phyloP scores from a whole-genome alignment of 768 basidiomycete genomes.

The Kwoniella sp. region DNA sequence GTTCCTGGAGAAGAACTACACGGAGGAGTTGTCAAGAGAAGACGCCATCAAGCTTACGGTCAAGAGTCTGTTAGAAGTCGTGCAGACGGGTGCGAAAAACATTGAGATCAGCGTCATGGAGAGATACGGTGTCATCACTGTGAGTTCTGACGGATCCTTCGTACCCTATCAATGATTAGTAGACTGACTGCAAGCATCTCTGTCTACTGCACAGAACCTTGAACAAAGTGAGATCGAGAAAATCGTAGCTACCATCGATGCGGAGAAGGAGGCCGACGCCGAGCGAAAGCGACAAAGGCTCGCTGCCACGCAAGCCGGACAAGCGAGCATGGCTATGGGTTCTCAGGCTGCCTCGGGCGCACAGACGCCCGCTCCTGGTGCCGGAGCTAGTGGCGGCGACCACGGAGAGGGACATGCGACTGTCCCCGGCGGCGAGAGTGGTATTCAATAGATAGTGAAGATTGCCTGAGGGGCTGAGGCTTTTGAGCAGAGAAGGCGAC shows the following conservation, averaged over 20 bases:
- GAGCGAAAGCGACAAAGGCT: conserved; percentile 88
- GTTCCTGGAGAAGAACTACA: conserved; percentile 97
- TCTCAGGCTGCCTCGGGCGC: conserved; percentile 18
- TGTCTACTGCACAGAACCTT: conserved; percentile 65
- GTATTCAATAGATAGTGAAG: conserved; percentile 33
- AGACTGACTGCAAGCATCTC: neutral
- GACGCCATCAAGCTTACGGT: conserved; percentile 93
- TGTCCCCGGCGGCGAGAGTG: conserved; percentile 35
- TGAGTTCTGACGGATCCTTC: conserved; percentile 55
- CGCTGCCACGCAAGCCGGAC: conserved; percentile 68
- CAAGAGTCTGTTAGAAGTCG: conserved; percentile 93
- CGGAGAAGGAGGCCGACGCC: conserved; percentile 96
- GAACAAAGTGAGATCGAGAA: conserved; percentile 84
- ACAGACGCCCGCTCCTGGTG: conserved; percentile 19
- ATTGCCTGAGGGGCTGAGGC: neutral
- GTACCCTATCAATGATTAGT: neutral
- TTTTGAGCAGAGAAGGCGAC: neutral
- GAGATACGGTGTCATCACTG: conserved; percentile 87
- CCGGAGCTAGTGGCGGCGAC: conserved; percentile 4
- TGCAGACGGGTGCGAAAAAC: conserved; percentile 99
- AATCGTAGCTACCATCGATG: conserved; percentile 90
- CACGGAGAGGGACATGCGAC: conserved; percentile 30
- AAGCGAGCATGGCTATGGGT: conserved; percentile 50
- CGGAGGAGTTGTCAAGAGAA: conserved; percentile 81
- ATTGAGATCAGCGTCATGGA: conserved; percentile 99